Evolutionary conservation across 257 asterid species (phyloP).

Genomic region (Solanum ossicruentum): DNA sequence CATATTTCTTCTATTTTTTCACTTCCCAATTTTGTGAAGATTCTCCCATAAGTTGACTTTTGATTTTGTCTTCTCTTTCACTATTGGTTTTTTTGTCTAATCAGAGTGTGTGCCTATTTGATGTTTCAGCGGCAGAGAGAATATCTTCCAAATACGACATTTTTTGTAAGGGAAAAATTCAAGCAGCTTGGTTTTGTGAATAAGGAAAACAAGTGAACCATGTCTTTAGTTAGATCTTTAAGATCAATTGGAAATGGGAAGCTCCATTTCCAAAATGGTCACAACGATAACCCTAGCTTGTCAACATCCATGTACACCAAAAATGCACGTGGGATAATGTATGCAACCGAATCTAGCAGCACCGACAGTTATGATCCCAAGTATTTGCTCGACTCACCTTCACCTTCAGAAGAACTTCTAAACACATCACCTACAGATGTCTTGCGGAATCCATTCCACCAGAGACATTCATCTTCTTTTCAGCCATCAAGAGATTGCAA

Average conservation of each 20-base stretch:
- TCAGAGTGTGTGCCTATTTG: neutral
- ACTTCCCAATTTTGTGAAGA: neutral
- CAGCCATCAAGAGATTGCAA: constrained; percentile 10
- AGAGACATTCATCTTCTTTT: constrained; percentile 14
- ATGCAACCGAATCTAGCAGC: constrained; percentile 43
- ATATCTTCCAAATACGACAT: neutral
- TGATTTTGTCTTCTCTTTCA: neutral
- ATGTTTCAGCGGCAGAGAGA: neutral
- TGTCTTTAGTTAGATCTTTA: constrained; percentile 63
- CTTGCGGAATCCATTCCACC: constrained; percentile 21
- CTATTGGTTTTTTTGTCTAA: neutral
- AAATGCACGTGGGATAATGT: constrained; percentile 24
- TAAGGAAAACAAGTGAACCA: constrained; percentile 13
- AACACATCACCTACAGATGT: constrained; percentile 19
- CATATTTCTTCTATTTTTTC: neutral
- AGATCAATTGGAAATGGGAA: constrained; percentile 34
- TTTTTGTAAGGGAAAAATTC: constrained; percentile 2
- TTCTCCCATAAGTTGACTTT: neutral
- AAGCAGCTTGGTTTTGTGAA: neutral
- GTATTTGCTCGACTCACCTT: constrained; percentile 50
- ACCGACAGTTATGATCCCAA: constrained; percentile 37
- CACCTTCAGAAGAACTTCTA: constrained; percentile 42
- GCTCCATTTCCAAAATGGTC: constrained; percentile 31
- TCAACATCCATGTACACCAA: constrained; percentile 29
- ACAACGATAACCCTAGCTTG: constrained; percentile 19